A percentile compares a stretch with the other conserved stretches of the same genome.
Evolutionary conservation across 176 grass and related monocot genomes (phyloP).

Genomic region (Aegilops sharonensis): DNA sequence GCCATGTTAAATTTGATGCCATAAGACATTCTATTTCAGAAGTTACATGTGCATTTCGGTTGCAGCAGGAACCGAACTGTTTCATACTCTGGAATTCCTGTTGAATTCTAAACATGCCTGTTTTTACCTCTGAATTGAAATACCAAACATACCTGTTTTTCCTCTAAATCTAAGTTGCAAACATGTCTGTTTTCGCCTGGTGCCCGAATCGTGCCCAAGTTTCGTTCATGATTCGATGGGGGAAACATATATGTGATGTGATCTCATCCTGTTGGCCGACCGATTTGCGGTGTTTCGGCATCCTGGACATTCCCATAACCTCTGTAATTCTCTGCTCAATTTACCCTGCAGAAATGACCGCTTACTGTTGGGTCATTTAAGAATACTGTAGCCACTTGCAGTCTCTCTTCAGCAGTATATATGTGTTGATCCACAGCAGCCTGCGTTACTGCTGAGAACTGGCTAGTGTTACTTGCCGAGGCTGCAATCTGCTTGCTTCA

Average conservation of each 20-base stretch:
- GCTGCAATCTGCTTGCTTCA: background rate
- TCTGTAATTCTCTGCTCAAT: constrained; percentile 22
- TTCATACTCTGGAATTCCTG: too few relatives aligned
- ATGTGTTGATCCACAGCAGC: background rate
- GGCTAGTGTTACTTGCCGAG: background rate
- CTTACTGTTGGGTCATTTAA: too few relatives aligned
- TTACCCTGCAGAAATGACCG: background rate
- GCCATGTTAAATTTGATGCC: too few relatives aligned
- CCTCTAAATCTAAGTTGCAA: constrained; percentile 11
- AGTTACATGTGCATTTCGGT: too few relatives aligned
- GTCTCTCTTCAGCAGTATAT: background rate
- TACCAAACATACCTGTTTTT: too few relatives aligned
- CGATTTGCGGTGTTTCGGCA: background rate
- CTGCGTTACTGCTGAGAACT: background rate
- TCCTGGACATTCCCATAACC: constrained; percentile 38
- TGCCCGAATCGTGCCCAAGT: background rate
- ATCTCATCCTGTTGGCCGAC: too few relatives aligned
- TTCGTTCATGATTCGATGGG: background rate
- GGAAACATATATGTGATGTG: background rate
- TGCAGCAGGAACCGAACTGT: too few relatives aligned
- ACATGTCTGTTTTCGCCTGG: background rate
- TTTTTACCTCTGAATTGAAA: too few relatives aligned
- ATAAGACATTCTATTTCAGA: too few relatives aligned
- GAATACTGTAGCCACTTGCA: background rate
- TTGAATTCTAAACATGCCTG: too few relatives aligned